Evolutionary conservation across 2,329 filamentous ascomycete genomes (phyloP).

Genomic region (Colletotrichum musicola): DNA sequence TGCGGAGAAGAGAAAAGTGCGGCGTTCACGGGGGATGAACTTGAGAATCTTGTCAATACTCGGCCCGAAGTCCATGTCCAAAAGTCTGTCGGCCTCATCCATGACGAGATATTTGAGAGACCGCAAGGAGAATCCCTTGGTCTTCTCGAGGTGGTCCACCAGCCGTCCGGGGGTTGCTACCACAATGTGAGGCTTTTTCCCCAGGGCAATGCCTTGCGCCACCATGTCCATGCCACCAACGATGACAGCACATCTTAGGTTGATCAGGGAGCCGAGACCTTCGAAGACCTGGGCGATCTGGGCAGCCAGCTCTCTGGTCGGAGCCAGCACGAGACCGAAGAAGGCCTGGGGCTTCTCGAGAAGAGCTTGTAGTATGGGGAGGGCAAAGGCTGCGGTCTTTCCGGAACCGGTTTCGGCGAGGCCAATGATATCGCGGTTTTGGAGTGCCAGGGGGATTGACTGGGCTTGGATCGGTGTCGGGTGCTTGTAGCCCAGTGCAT

Average conservation of each 20-base stretch:
- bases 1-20: slow-evolving; percentile 92
- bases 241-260: slow-evolving; percentile 86
- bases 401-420: slow-evolving; percentile 95
- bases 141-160: slow-evolving; percentile 92
- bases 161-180: slow-evolving; percentile 68
- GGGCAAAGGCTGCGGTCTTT: slow-evolving; percentile 94
- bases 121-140: slow-evolving; percentile 91
- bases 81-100: slow-evolving; percentile 91
- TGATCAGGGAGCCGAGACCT: slow-evolving; percentile 86
- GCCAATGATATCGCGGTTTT: slow-evolving; percentile 89
- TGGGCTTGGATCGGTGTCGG: slow-evolving; percentile 92
- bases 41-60: slow-evolving; percentile 94
- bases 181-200: slow-evolving; percentile 95
- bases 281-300: slow-evolving; percentile 93
- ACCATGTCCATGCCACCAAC: slow-evolving; percentile 98
- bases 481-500: slow-evolving; percentile 81
- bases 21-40: slow-evolving; percentile 80
- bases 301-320: slow-evolving; percentile 91
- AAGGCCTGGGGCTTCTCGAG: slow-evolving; percentile 88
- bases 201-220: slow-evolving; percentile 87
- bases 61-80: slow-evolving; percentile 95
- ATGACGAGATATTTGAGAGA: slow-evolving; percentile 90
- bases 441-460: slow-evolving; percentile 83
- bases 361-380: slow-evolving; percentile 91
- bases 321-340: slow-evolving; percentile 91